phyloP scores from a whole-genome alignment of 129 eudicot species.

The Tagetes patula region DNA sequence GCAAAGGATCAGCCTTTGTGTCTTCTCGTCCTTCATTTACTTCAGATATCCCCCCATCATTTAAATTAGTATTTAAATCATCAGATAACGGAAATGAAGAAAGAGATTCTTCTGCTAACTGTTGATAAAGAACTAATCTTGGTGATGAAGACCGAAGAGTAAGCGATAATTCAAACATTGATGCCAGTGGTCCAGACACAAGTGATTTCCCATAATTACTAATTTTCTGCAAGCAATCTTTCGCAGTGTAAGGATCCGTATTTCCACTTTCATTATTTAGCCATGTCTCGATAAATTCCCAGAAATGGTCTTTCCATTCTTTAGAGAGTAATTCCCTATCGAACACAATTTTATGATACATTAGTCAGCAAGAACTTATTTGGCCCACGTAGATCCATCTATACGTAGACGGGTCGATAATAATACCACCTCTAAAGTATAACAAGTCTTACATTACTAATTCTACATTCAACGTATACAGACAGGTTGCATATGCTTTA shows the following conservation, averaged over 20 bases:
- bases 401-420: not conserved
- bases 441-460: not conserved
- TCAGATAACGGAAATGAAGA: conserved; percentile 79
- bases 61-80: conserved; percentile 44
- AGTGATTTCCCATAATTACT: conserved; percentile 62
- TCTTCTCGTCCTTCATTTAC: conserved; percentile 36
- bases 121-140: conserved; percentile 84
- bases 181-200: conserved; percentile 61
- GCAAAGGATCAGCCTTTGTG: conserved; percentile 45
- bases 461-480: not conserved
- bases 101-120: conserved; percentile 89
- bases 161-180: conserved; percentile 80
- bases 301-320: conserved; percentile 80
- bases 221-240: conserved; percentile 76
- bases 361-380: conserved; percentile 6
- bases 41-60: conserved; percentile 44
- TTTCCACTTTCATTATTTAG: conserved; percentile 42
- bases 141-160: conserved; percentile 96
- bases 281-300: conserved; percentile 88
- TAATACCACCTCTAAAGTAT: not conserved
- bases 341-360: conserved; percentile 13
- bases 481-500: too few species aligned
- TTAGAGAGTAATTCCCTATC: conserved; percentile 80
- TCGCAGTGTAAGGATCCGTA: conserved; percentile 58
- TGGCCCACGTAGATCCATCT: not conserved